phyloP scores from a whole-genome alignment of 345 rosid species.

The Trapa bicornis region DNA sequence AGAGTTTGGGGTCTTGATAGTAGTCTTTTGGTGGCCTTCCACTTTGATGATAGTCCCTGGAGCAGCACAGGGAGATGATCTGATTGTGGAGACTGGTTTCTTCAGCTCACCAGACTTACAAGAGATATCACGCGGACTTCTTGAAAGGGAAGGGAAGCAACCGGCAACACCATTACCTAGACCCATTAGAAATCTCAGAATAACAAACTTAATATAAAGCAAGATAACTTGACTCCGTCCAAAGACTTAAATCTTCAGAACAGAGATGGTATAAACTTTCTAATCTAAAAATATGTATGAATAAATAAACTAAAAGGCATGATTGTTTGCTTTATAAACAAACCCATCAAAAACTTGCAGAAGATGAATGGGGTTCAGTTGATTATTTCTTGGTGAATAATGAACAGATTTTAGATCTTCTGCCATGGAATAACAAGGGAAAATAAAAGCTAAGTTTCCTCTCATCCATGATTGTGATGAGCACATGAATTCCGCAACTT shows the following conservation, averaged over 20 bases:
- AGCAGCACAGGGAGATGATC: conserved; percentile 44
- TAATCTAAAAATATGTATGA: background rate
- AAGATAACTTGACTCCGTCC: background rate
- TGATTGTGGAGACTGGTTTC: conserved; percentile 39
- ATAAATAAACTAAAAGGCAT: background rate
- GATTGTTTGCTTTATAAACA: too few relatives aligned
- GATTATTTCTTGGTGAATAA: too few relatives aligned
- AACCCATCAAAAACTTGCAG: background rate
- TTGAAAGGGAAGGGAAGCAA: conserved; percentile 33
- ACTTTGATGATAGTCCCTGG: conserved; percentile 24
- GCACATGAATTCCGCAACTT: background rate
- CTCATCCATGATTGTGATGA: background rate
- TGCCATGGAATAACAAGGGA: background rate
- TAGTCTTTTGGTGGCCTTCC: conserved; percentile 24
- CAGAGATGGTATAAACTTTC: background rate
- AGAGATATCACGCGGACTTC: conserved; percentile 30
- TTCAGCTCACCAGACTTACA: conserved; percentile 28
- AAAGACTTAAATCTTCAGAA: background rate
- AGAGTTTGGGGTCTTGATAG: conserved; percentile 22
- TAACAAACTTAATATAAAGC: conserved; percentile 6
- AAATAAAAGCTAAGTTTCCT: background rate
- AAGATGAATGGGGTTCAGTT: background rate
- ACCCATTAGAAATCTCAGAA: conserved; percentile 14
- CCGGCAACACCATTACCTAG: conserved; percentile 44
- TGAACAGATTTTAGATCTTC: too few relatives aligned